Conservation (phyloP, 306 rosid genomes). For the Fragaria iinumae region DNA sequence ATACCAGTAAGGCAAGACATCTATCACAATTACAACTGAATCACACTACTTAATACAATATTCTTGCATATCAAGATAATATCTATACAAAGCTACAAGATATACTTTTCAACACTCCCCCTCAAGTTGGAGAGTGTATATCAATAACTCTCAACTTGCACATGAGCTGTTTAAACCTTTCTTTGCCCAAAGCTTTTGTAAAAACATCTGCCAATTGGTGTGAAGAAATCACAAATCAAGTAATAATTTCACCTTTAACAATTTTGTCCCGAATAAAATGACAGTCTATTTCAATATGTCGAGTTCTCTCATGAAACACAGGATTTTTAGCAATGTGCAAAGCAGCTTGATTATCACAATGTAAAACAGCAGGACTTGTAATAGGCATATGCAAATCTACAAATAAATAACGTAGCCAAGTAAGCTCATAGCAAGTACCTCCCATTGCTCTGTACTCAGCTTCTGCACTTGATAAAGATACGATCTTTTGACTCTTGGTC, state of each 20-base stretch:
- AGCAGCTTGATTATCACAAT: constrained; percentile 5
- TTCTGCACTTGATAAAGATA: too few species aligned
- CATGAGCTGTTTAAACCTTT: not conserved
- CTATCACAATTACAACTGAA: too few species aligned
- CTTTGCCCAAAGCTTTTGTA: not conserved
- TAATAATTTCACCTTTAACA: not conserved
- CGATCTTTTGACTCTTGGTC: too few species aligned
- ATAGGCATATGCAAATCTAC: not conserved
- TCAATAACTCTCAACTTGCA: not conserved
- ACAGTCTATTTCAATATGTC: not conserved
- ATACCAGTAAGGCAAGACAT: too few species aligned
- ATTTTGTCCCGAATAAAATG: not conserved
- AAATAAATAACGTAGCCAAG: too few species aligned
- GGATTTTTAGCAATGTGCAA: not conserved
- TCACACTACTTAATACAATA: too few species aligned
- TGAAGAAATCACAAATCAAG: not conserved
- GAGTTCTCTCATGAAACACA: not conserved
- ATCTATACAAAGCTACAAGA: too few species aligned
- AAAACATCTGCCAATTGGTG: not conserved
- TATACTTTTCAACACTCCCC: too few species aligned
- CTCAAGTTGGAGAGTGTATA: too few species aligned
- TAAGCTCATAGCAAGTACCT: too few species aligned
- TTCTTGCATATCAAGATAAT: too few species aligned
- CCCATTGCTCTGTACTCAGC: too few species aligned
- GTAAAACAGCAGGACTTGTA: not conserved